Percentiles rank a stretch among this genome's conserved stretches.
Conservation (phyloP, 805 yeast species). For the Zygoascus tannicola region DNA sequence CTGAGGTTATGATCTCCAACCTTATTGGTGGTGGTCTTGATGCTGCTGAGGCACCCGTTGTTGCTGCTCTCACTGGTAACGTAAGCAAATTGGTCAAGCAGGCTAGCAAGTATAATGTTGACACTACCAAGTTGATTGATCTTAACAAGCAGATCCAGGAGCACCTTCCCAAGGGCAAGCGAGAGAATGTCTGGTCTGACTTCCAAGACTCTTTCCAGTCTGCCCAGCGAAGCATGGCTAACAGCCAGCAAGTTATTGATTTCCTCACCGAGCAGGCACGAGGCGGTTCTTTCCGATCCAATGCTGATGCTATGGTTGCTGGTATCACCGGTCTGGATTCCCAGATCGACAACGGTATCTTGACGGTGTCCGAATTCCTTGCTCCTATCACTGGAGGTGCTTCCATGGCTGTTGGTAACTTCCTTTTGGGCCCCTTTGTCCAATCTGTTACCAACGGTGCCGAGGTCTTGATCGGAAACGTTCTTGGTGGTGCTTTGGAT, state of each 20-base stretch:
- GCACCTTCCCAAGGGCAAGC: background rate
- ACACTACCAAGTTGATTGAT: background rate
- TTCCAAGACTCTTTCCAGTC: background rate
- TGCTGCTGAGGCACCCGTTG: slow-evolving; percentile 21
- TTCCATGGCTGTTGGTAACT: slow-evolving; percentile 14
- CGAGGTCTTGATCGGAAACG: slow-evolving; percentile 22
- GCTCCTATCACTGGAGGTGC: slow-evolving; percentile 21
- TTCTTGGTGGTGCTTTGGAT: slow-evolving; percentile 11
- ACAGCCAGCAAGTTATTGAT: background rate
- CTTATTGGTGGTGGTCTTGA: slow-evolving; percentile 11
- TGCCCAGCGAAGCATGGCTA: background rate
- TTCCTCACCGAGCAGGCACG: background rate
- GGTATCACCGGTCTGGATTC: slow-evolving; percentile 27
- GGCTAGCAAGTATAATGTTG: slow-evolving; percentile 14
- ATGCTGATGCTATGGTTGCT: slow-evolving; percentile 11
- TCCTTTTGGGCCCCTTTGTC: slow-evolving; percentile 24
- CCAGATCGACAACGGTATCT: slow-evolving; percentile 26
- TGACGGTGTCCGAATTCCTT: slow-evolving; percentile 11
- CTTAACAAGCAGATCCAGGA: slow-evolving; percentile 1
- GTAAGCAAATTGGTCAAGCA: slow-evolving; percentile 14
- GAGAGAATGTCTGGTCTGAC: background rate
- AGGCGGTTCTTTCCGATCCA: slow-evolving; percentile 3
- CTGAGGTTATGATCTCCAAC: slow-evolving; percentile 23
- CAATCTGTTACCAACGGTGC: slow-evolving; percentile 28
- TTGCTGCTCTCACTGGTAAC: slow-evolving; percentile 14